Percentiles rank a stretch among this genome's conserved stretches.
phyloP scores from a whole-genome alignment of 306 rosid genomes.

The Lathyrus oleraceus region DNA sequence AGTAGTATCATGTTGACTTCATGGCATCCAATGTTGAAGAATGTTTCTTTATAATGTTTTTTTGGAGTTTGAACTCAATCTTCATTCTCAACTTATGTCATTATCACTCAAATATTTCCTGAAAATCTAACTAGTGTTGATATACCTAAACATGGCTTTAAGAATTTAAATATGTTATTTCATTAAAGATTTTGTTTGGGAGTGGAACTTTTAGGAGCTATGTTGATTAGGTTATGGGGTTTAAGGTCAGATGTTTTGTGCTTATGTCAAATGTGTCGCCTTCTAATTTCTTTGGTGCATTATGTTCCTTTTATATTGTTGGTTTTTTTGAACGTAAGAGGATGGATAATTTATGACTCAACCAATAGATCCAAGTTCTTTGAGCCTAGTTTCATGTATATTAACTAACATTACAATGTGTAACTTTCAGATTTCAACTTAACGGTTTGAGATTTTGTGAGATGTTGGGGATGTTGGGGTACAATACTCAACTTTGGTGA shows the following conservation, averaged over 20 bases:
- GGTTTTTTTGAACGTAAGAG: too few species aligned
- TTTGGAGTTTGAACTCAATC: background rate
- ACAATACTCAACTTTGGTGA: too few species aligned
- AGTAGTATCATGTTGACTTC: conserved; percentile 10
- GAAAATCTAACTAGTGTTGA: background rate
- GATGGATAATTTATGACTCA: too few species aligned
- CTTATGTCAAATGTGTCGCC: background rate
- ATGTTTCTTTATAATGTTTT: background rate
- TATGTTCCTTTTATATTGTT: too few species aligned
- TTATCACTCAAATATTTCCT: background rate
- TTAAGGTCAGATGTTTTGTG: background rate
- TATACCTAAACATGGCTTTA: background rate
- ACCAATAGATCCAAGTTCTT: too few species aligned
- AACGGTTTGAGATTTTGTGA: too few species aligned
- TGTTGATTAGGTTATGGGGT: background rate
- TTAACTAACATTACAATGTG: too few species aligned
- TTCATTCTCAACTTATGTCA: background rate
- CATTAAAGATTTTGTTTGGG: background rate
- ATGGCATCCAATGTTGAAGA: conserved; percentile 35
- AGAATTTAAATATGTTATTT: background rate
- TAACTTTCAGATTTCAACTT: too few species aligned
- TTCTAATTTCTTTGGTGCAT: background rate
- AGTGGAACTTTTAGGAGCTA: background rate
- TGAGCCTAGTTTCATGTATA: too few species aligned
- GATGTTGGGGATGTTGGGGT: too few species aligned